Evolutionary conservation across 805 yeast species (phyloP).

Genomic region (Candida piceae): DNA sequence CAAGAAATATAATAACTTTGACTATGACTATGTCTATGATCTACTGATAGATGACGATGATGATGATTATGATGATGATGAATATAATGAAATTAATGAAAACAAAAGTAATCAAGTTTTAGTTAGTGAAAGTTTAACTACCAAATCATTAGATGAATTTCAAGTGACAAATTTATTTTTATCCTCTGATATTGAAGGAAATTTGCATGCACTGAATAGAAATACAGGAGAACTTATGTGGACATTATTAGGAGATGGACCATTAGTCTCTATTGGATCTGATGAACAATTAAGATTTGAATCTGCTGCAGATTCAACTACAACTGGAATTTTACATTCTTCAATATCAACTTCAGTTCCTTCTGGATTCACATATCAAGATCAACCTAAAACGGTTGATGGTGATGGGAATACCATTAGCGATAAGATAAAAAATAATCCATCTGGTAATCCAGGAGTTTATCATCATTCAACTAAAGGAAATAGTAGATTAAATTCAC

Average conservation of each 20-base stretch:
- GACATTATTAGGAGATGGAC: conserved; percentile 64
- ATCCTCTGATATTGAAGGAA: conserved; percentile 82
- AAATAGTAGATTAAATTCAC: conserved; percentile 9
- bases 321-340: conserved; percentile 15
- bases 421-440: too few species aligned
- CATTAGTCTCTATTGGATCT: conserved; percentile 43
- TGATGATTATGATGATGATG: not conserved
- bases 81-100: not conserved
- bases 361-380: too few species aligned
- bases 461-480: not conserved
- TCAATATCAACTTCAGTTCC: too few species aligned
- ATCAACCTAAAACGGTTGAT: conserved; percentile 1
- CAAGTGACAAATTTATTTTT: conserved; percentile 50
- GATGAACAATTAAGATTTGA: conserved; percentile 14
- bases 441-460: too few species aligned
- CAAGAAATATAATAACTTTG: too few species aligned
- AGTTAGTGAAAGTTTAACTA: conserved; percentile 1
- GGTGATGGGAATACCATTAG: not conserved
- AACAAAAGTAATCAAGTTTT: not conserved
- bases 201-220: conserved; percentile 74
- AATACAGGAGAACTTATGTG: conserved; percentile 70
- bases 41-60: not conserved
- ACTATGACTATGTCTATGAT: too few species aligned
- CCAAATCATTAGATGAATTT: conserved; percentile 21
- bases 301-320: not conserved